Conservation (phyloP, 495 filamentous ascomycete genomes). For the Cryomyces antarcticus region DNA sequence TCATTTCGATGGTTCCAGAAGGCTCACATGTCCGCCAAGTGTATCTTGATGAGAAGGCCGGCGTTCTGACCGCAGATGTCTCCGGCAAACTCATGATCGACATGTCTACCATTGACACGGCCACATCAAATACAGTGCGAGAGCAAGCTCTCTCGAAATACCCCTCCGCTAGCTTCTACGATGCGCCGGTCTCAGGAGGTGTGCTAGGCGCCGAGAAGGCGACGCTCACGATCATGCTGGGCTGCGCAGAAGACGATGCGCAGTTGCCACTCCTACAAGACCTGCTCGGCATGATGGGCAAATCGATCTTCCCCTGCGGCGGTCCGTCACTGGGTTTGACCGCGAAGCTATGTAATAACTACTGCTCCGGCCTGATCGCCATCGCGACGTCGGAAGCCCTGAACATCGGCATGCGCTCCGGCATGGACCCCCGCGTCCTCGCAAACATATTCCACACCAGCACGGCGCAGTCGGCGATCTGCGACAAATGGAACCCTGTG, state of each 20-base stretch:
- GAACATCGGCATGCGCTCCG: conserved; percentile 32
- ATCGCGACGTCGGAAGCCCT: conserved; percentile 32
- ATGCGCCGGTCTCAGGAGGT: conserved; percentile 26
- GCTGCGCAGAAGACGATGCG: conserved; percentile 17
- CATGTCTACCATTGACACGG: conserved; percentile 26
- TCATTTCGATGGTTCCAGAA: conserved; percentile 22
- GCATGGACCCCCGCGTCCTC: conserved; percentile 27
- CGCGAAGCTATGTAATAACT: conserved; percentile 36
- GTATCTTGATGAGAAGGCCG: conserved; percentile 18
- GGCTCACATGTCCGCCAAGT: conserved; percentile 19
- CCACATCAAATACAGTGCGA: conserved; percentile 20
- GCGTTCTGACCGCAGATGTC: conserved; percentile 17
- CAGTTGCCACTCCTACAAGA: conserved; percentile 14
- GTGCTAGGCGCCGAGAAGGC: conserved; percentile 26
- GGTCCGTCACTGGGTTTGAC: conserved; percentile 28
- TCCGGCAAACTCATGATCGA: conserved; percentile 20
- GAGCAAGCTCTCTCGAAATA: conserved; percentile 13
- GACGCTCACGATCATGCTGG: conserved; percentile 29
- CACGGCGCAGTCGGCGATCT: conserved; percentile 29
- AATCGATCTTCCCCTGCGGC: conserved; percentile 29
- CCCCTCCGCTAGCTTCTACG: conserved; percentile 20
- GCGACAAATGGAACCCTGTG: conserved; percentile 29
- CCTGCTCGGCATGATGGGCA: conserved; percentile 26
- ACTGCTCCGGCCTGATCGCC: conserved; percentile 30
- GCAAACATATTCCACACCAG: conserved; percentile 27